These are phyloP conservation scores for Pythium grandisporangium DNA, from an alignment of 352 stramenopile genomes.

Conservation along the genomic window DNA sequence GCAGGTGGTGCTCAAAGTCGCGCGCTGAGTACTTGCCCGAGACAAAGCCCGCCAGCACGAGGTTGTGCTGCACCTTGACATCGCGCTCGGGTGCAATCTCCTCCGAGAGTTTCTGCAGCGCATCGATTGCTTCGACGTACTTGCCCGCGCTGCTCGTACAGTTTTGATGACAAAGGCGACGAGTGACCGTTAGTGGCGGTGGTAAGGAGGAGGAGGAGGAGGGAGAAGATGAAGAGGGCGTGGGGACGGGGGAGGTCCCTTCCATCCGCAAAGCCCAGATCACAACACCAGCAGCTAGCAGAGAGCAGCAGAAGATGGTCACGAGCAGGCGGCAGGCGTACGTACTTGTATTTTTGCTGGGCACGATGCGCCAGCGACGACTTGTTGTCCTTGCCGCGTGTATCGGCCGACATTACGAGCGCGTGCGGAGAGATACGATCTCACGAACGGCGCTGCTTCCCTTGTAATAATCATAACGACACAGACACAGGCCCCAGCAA, in stretches of 20 bases:
- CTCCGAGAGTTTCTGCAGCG: constrained; percentile 72
- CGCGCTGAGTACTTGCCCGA: constrained; percentile 43
- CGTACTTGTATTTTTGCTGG: constrained; percentile 85
- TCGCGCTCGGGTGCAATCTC: constrained; percentile 69
- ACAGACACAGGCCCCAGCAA: no score
- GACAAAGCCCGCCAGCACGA: constrained; percentile 62
- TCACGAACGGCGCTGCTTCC: no score
- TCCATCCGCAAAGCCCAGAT: no score
- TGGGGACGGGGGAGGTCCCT: no score
- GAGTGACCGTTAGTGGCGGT: background rate
- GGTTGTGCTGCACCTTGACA: constrained; percentile 82
- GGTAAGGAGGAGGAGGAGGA: background rate
- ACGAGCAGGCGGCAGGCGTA: constrained; percentile 2
- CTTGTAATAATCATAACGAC: no score
- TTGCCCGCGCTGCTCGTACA: constrained; percentile 75
- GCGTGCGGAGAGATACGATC: background rate
- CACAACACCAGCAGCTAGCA: no score
- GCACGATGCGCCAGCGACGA: constrained; percentile 77
- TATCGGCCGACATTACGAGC: constrained; percentile 47
- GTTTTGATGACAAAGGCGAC: background rate
- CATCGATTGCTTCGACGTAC: constrained; percentile 79
- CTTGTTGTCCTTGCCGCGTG: constrained; percentile 75
- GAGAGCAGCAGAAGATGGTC: no score
- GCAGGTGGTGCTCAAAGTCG: constrained; percentile 68
- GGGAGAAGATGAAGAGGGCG: background rate